A percentile compares a stretch with the other conserved stretches of the same genome.
These are phyloP conservation scores for Hirsutella thompsonii DNA, from an alignment of 2,329 filamentous ascomycete genomes.

Conservation along the genomic window DNA sequence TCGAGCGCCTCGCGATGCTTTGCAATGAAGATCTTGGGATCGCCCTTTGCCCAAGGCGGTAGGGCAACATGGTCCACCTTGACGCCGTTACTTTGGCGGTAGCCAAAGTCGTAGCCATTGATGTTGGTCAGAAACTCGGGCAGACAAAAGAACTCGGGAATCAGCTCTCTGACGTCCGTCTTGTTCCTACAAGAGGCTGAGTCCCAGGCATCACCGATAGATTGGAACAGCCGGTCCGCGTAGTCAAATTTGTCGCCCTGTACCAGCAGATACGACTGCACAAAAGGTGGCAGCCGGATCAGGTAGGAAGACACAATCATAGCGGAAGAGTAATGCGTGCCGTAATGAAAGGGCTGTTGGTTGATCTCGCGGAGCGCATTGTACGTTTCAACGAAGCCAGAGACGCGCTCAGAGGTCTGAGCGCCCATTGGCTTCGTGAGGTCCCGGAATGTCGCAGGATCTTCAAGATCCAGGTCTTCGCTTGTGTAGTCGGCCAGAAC, in stretches of 20 bases:
- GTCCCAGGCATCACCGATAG: conserved; percentile 78
- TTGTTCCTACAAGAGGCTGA: conserved; percentile 84
- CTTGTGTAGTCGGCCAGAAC: conserved; percentile 92
- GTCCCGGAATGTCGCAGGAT: conserved; percentile 79
- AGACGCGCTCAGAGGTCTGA: conserved; percentile 63
- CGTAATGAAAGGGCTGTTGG: conserved; percentile 90
- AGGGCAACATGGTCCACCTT: conserved; percentile 76
- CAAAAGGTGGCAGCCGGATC: conserved; percentile 89
- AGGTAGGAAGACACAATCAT: conserved; percentile 98
- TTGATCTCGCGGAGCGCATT: conserved; percentile 83
- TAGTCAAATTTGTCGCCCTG: conserved; percentile 97
- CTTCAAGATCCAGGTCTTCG: conserved; percentile 74
- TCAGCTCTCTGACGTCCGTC: conserved; percentile 87
- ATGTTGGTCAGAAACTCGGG: conserved; percentile 91
- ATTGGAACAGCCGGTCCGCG: conserved; percentile 89
- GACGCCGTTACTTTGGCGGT: conserved; percentile 66
- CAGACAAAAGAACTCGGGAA: conserved; percentile 93
- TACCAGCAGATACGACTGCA: conserved; percentile 85
- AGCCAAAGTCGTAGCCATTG: conserved; percentile 89
- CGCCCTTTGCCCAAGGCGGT: conserved; percentile 94
- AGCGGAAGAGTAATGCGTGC: conserved; percentile 95
- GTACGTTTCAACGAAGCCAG: conserved; percentile 74
- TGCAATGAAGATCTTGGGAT: conserved; percentile 87
- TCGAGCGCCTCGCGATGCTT: conserved; percentile 95
- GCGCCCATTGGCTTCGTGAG: conserved; percentile 94